A percentile compares a stretch with the other conserved stretches of the same genome.
These are phyloP conservation scores for Dictyostelium citrinum DNA, from an alignment of 78 protist species.

Conservation along the genomic window DNA sequence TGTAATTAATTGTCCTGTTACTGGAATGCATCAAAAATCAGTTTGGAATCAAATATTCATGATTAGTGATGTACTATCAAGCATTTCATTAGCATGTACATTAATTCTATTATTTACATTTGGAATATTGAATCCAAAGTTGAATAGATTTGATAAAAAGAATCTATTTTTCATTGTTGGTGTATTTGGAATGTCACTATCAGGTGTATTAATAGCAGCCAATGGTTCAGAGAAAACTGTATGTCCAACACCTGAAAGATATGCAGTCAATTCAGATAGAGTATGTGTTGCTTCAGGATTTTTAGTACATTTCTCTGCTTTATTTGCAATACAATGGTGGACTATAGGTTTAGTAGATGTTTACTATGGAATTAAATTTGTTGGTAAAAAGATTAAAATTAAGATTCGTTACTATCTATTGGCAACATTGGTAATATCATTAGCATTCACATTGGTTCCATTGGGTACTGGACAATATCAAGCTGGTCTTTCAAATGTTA, in stretches of 20 bases:
- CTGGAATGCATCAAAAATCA: not conserved
- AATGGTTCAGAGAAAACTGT: slow-evolving; percentile 57
- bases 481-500: not conserved
- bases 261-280: not conserved
- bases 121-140: slow-evolving; percentile 22
- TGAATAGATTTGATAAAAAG: slow-evolving; percentile 7
- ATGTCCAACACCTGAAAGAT: slow-evolving; percentile 28
- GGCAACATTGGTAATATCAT: not conserved
- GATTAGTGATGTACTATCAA: slow-evolving; percentile 4
- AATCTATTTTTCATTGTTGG: not conserved
- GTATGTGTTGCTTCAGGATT: slow-evolving; percentile 42
- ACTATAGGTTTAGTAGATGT: slow-evolving; percentile 9
- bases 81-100: not conserved
- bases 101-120: slow-evolving; percentile 12
- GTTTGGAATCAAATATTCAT: slow-evolving; percentile 9
- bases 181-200: not conserved
- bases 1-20: slow-evolving; percentile 17
- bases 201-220: slow-evolving; percentile 15
- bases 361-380: not conserved
- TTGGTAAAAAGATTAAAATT: not conserved
- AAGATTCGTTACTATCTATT: not conserved
- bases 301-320: slow-evolving; percentile 17
- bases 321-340: slow-evolving; percentile 40
- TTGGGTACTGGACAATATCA: not conserved
- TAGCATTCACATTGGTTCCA: not conserved